Percentiles rank a stretch among this genome's conserved stretches.
phyloP scores from a whole-genome alignment of 768 basidiomycete genomes.

The Serendipita sp. region DNA sequence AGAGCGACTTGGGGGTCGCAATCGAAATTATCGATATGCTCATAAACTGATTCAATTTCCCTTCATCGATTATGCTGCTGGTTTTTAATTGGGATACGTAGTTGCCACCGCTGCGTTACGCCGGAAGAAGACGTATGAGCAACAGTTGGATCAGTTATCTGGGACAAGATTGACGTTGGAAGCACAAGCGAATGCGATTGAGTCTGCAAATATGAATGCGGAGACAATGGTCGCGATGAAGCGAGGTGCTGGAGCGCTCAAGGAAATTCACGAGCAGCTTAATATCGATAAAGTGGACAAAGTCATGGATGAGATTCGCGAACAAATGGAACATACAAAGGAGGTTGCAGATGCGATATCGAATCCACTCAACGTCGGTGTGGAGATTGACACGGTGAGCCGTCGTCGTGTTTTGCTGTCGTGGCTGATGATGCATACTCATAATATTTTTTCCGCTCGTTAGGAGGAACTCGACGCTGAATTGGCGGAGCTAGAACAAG shows the following conservation, averaged over 20 bases:
- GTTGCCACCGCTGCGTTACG: constrained; percentile 81
- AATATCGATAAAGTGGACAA: constrained; percentile 77
- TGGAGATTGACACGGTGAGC: constrained; percentile 57
- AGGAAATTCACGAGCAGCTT: constrained; percentile 74
- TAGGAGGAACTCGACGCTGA: constrained; percentile 69
- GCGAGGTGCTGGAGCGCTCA: constrained; percentile 80
- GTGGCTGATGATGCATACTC: not conserved
- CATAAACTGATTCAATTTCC: not conserved
- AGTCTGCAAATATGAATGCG: constrained; percentile 92
- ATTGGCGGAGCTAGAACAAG: constrained; percentile 36
- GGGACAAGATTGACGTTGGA: constrained; percentile 84
- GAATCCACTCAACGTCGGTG: constrained; percentile 40
- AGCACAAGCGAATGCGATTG: constrained; percentile 91
- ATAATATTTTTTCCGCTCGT: not conserved
- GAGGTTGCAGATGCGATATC: constrained; percentile 87
- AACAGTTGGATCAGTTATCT: constrained; percentile 69
- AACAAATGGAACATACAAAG: constrained; percentile 81
- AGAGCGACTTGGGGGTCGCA: not conserved
- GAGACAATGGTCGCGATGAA: constrained; percentile 98
- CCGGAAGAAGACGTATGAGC: constrained; percentile 82
- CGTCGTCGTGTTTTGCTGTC: not conserved
- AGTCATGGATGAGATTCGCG: constrained; percentile 73
- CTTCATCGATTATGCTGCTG: not conserved
- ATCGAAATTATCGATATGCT: no score
- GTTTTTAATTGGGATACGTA: constrained; percentile 19